Evolutionary conservation across 768 basidiomycete genomes (phyloP).

Genomic region (Royoungia palumana): DNA sequence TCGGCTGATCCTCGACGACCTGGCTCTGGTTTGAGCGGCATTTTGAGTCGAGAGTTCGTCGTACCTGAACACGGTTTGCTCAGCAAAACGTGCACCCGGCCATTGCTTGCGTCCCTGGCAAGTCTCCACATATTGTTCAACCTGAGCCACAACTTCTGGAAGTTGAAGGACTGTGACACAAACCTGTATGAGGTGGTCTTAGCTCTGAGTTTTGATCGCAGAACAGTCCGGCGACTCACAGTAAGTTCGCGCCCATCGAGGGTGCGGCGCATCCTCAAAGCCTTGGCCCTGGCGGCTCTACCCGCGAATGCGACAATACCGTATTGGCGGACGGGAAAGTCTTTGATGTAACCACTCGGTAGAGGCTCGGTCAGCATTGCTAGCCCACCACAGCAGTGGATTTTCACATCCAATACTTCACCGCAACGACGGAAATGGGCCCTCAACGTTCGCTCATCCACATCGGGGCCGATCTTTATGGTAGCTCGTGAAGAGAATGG

Average conservation of each 20-base stretch:
- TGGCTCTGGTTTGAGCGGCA: conserved; percentile 12
- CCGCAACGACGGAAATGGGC: conserved; percentile 27
- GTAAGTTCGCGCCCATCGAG: conserved; percentile 40
- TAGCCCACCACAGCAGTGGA: conserved; percentile 34
- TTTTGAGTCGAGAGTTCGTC: background rate
- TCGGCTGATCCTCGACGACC: conserved; percentile 23
- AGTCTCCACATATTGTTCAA: conserved; percentile 21
- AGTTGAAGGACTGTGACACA: conserved; percentile 29
- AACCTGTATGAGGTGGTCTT: conserved; percentile 17
- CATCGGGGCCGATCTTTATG: conserved; percentile 32
- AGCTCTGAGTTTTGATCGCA: background rate
- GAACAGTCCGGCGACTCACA: conserved; percentile 32
- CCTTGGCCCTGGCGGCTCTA: conserved; percentile 35
- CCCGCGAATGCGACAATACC: conserved; percentile 48
- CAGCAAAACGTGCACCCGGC: conserved; percentile 20
- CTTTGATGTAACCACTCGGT: conserved; percentile 29
- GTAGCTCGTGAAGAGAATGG: conserved; percentile 2
- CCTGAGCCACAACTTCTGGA: conserved; percentile 33
- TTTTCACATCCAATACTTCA: conserved; percentile 15
- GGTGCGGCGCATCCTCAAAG: conserved; percentile 39
- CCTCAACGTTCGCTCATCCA: conserved; percentile 22
- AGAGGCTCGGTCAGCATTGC: conserved; percentile 26
- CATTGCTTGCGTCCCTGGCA: conserved; percentile 20
- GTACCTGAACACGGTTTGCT: conserved; percentile 23
- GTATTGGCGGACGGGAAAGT: conserved; percentile 45